phyloP scores from a whole-genome alignment of 768 basidiomycete genomes.

The button mushroom (Agaricus bisporus) region DNA sequence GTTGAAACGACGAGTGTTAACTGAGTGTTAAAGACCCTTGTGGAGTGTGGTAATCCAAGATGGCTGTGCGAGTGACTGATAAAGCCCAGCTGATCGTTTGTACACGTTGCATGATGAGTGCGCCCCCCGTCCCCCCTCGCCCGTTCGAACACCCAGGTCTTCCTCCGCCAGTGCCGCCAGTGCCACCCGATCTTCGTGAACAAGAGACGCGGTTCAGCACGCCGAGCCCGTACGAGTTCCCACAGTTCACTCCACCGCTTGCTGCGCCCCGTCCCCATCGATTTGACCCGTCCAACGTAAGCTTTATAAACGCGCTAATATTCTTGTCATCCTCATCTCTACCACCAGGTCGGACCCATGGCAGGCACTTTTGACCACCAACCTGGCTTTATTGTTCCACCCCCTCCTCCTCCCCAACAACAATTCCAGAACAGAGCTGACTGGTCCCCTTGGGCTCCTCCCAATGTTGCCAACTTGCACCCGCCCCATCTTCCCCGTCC shows the following conservation, averaged over 20 bases:
- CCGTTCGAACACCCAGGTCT: conserved; percentile 12
- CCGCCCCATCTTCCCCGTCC: conserved; percentile 18
- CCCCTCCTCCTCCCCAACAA: conserved; percentile 10
- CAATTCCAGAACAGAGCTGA: conserved; percentile 10
- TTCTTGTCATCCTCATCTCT: neutral
- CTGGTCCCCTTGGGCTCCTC: conserved; percentile 15
- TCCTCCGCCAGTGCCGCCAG: conserved; percentile 46
- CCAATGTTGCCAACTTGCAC: conserved; percentile 7
- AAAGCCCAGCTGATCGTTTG: neutral
- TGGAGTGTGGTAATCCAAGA: too few relatives aligned
- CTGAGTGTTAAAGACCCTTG: too few relatives aligned
- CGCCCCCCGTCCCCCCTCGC: conserved; percentile 25
- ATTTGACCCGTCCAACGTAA: conserved; percentile 52
- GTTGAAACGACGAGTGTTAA: too few relatives aligned
- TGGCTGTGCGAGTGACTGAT: neutral
- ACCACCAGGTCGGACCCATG: conserved; percentile 36
- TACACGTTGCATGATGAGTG: neutral
- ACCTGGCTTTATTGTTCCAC: conserved; percentile 16
- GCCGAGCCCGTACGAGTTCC: conserved; percentile 23
- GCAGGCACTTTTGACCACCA: conserved; percentile 55
- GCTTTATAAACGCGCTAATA: conserved; percentile 19
- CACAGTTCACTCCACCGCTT: conserved; percentile 30
- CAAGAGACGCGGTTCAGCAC: conserved; percentile 19
- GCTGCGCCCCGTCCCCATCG: conserved; percentile 64
- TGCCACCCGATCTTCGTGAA: conserved; percentile 32